Conservation (phyloP, 2,329 filamentous ascomycete genomes). For the Xylariaceae sp. region DNA sequence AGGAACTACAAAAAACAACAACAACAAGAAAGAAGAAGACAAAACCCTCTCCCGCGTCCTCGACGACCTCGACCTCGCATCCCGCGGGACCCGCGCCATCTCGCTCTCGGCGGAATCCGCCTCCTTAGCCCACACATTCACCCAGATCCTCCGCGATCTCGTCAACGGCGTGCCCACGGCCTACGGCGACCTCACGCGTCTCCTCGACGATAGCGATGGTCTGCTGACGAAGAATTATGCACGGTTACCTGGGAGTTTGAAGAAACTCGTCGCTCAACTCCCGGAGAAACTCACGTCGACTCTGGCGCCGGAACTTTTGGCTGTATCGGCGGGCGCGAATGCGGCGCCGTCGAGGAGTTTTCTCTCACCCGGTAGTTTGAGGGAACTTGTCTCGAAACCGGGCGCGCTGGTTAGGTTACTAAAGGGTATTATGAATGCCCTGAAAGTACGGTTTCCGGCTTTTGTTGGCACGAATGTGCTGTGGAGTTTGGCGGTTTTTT, state of each 20-base stretch:
- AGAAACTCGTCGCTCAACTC: constrained; percentile 80
- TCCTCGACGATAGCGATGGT: constrained; percentile 58
- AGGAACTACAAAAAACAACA: constrained; percentile 46
- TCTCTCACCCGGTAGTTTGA: constrained; percentile 65
- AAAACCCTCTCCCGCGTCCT: constrained; percentile 71
- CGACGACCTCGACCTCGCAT: constrained; percentile 75
- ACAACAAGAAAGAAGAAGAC: constrained; percentile 41
- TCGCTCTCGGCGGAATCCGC: constrained; percentile 79
- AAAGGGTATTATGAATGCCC: constrained; percentile 81
- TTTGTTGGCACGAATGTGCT: constrained; percentile 88
- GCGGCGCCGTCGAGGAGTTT: constrained; percentile 54
- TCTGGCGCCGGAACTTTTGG: constrained; percentile 76
- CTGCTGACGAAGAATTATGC: constrained; percentile 56
- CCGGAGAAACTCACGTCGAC: constrained; percentile 74
- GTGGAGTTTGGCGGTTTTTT: constrained; percentile 81
- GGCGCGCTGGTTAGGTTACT: constrained; percentile 81
- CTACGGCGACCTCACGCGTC: constrained; percentile 72
- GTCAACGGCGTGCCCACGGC: constrained; percentile 90
- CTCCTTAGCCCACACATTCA: constrained; percentile 77
- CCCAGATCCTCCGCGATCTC: constrained; percentile 83
- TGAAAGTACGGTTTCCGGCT: constrained; percentile 83
- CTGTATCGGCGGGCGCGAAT: constrained; percentile 73
- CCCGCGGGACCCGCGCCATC: constrained; percentile 80
- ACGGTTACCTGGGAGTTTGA: constrained; percentile 69
- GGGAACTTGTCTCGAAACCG: constrained; percentile 77